These are phyloP conservation scores for Pyracantha coccinea DNA, from an alignment of 331 rosid species.

Conservation along the genomic window DNA sequence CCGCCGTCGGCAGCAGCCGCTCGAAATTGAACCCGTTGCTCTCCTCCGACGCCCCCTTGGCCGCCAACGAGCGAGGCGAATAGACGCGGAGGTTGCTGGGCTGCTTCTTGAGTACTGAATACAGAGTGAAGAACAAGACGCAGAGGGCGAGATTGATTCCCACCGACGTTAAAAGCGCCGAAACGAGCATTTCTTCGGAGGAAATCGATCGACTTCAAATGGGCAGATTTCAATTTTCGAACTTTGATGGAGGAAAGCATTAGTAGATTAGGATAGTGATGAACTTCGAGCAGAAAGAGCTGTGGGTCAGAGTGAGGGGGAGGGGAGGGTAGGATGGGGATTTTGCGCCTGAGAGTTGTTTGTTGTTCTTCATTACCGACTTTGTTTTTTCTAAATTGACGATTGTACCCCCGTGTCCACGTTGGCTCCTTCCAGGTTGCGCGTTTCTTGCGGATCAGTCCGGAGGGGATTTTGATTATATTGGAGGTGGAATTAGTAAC, in stretches of 20 bases:
- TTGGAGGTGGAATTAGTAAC: too few species aligned
- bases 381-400: too few species aligned
- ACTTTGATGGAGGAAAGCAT: neutral
- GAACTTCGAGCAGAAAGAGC: neutral
- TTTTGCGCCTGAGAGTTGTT: too few species aligned
- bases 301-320: neutral
- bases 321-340: neutral
- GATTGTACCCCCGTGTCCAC: too few species aligned
- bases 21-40: conserved; percentile 51
- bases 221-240: neutral
- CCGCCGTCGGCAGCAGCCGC: conserved; percentile 54
- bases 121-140: conserved; percentile 55
- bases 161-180: conserved; percentile 73
- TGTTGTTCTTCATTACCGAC: too few species aligned
- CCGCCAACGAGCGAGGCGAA: conserved; percentile 47
- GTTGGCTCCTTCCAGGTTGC: too few species aligned
- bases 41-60: conserved; percentile 25
- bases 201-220: neutral
- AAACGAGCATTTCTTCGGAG: conserved; percentile 46
- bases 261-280: neutral
- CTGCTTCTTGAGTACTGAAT: conserved; percentile 68
- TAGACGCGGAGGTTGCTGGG: conserved; percentile 55
- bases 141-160: conserved; percentile 79
- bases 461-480: too few species aligned
- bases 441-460: too few species aligned